Base-by-base conservation (phyloP, 2,329 filamentous ascomycete genomes). In the Colletotrichum gigasporum region DNA sequence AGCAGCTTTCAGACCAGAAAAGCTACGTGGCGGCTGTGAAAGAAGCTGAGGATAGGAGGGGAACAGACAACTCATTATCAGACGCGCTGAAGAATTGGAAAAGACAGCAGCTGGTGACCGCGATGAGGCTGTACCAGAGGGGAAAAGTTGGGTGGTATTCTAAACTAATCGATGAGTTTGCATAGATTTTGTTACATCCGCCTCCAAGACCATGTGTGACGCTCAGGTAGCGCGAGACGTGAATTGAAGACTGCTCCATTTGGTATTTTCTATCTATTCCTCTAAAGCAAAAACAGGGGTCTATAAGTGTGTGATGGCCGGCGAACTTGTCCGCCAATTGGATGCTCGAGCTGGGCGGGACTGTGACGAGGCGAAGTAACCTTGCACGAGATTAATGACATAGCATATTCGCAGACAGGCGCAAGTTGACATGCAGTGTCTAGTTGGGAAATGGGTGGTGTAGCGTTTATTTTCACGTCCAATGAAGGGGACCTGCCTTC, bases 141-240 rank as follows among this genome's bases (percentile, higher is more conserved):
- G 22, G 50, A 18, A 53, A 53, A n/a, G 34, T 53, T 18, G 30
- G 50, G 22, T 53, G 35, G 50, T 53, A 53, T 53, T 53, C 50
- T 30, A 53, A 41, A 53, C 34, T 53, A 22, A 41, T 30, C 6
- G 12, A 53, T 37, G 16, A 28, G 18, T 53, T 53, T 51, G 18
- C 26, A 35, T 51, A 51, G 30, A 26, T 26, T 22, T 37, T 22
- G 30, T 37, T 51, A 22, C 5, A 8, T 35, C n/a, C 35, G 35
- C 9, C 35, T 39, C 30, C 28, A 34, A 34, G 30, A 12, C 12
- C 12, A 47, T 47, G 24, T 30, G 1, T 47, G 24, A 30, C 26
- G 22, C 37, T 42, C 34, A 53, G 14, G n/a, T 20, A 39, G 35
- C 14, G 35, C 14, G 14, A 47, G 42, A 47, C 42, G 22, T 47